Percentiles rank a stretch among this genome's conserved stretches.
phyloP scores from a whole-genome alignment of 2,329 filamentous ascomycete species.

The Fusarium penzigii region DNA sequence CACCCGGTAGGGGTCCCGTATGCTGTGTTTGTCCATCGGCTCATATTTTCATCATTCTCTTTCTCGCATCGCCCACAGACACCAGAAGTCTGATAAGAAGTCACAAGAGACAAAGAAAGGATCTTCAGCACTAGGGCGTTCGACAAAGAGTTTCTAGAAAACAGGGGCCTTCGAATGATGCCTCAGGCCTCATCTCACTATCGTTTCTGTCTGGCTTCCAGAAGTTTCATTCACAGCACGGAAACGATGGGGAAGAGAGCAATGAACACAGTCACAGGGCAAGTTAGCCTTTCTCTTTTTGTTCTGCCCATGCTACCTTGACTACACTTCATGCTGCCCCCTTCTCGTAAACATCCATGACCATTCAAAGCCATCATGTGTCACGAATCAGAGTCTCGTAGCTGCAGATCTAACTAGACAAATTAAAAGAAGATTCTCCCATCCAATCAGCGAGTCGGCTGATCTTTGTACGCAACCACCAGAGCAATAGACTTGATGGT shows the following conservation, averaged over 20 bases:
- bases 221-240: constrained; percentile 13
- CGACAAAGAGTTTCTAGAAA: not conserved
- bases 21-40: too few species aligned
- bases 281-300: not conserved
- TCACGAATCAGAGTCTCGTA: not conserved
- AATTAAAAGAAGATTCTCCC: not conserved
- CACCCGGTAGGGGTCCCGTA: too few species aligned
- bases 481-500: not conserved
- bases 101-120: not conserved
- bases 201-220: constrained; percentile 23
- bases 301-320: too few species aligned
- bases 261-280: not conserved
- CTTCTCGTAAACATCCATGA: not conserved
- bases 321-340: too few species aligned
- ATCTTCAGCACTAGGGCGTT: constrained; percentile 14
- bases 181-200: constrained; percentile 13
- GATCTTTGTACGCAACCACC: not conserved
- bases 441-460: not conserved
- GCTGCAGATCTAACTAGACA: not conserved
- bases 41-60: too few species aligned
- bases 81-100: not conserved
- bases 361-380: not conserved
- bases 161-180: constrained; percentile 1
- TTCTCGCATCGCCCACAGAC: too few species aligned
- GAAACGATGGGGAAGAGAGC: not conserved